phyloP scores from a whole-genome alignment of 768 basidiomycete species.

The Amanita exitialis region DNA sequence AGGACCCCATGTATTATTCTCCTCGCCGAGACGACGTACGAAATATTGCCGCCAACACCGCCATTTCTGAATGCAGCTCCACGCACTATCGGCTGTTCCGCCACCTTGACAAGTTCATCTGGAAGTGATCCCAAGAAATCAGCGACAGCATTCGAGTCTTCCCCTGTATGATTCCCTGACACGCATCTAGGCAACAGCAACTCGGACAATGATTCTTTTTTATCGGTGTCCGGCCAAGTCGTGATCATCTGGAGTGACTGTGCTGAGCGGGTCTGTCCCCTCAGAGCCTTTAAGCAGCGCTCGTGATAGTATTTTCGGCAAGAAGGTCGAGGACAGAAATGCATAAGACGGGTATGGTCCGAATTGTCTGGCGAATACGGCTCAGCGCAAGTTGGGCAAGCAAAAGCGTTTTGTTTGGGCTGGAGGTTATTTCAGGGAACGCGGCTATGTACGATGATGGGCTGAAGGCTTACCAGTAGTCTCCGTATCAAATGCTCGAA shows the following conservation, averaged over 20 bases:
- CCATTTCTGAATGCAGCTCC: slow-evolving; percentile 27
- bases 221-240: slow-evolving; percentile 26
- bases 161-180: not conserved
- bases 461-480: slow-evolving; percentile 18
- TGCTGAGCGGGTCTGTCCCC: slow-evolving; percentile 9
- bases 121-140: slow-evolving; percentile 21
- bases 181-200: slow-evolving; percentile 2
- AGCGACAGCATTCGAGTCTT: not conserved
- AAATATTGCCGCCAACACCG: slow-evolving; percentile 42
- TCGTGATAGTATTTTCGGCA: slow-evolving; percentile 42
- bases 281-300: slow-evolving; percentile 25
- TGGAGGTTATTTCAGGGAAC: slow-evolving; percentile 11
- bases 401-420: slow-evolving; percentile 28
- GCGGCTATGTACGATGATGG: not conserved
- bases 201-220: slow-evolving; percentile 13
- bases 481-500: slow-evolving; percentile 20
- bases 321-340: slow-evolving; percentile 44
- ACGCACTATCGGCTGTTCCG: slow-evolving; percentile 44
- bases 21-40: slow-evolving; percentile 35
- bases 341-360: slow-evolving; percentile 24
- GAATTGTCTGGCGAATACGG: slow-evolving; percentile 36
- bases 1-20: slow-evolving; percentile 32
- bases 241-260: slow-evolving; percentile 21
- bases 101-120: slow-evolving; percentile 26
- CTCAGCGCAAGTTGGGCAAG: slow-evolving; percentile 32